phyloP scores from a whole-genome alignment of 371 early-diverging fungal species.

The Blakeslea trispora region DNA sequence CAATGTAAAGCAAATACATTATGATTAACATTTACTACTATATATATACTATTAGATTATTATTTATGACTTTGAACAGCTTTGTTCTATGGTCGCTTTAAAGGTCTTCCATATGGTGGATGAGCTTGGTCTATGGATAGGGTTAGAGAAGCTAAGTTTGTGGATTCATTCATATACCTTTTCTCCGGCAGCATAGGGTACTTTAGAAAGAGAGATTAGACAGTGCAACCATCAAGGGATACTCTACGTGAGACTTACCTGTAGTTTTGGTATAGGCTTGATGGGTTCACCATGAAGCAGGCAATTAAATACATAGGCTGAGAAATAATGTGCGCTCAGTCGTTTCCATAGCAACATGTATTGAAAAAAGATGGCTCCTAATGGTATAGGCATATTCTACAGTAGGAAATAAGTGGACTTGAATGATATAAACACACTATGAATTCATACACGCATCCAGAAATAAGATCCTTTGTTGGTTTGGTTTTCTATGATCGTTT shows the following conservation, averaged over 20 bases:
- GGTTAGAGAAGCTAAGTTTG: no score
- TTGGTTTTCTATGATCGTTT: conserved; percentile 2
- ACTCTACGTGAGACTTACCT: conserved; percentile 24
- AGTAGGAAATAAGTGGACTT: no score
- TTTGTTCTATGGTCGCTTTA: conserved; percentile 3
- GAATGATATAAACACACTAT: no score
- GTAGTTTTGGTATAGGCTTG: conserved; percentile 60
- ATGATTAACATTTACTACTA: no score
- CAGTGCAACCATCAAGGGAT: not conserved
- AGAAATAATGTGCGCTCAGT: conserved; percentile 62
- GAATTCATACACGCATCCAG: conserved; percentile 39
- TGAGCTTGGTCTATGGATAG: conserved; percentile 21
- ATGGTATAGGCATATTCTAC: conserved; percentile 63
- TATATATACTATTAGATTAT: not conserved
- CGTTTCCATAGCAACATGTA: conserved; percentile 64
- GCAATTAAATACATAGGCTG: conserved; percentile 56
- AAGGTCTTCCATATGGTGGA: conserved; percentile 29
- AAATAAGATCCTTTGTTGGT: conserved; percentile 30
- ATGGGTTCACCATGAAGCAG: conserved; percentile 64
- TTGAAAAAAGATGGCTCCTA: conserved; percentile 63
- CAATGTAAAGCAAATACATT: no score
- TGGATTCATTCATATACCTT: conserved; percentile 29
- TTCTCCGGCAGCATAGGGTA: conserved; percentile 65
- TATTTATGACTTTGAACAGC: not conserved
- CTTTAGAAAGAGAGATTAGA: conserved; percentile 12